Conservation (phyloP, 306 rosid genomes). For the Trifolium dubium region DNA sequence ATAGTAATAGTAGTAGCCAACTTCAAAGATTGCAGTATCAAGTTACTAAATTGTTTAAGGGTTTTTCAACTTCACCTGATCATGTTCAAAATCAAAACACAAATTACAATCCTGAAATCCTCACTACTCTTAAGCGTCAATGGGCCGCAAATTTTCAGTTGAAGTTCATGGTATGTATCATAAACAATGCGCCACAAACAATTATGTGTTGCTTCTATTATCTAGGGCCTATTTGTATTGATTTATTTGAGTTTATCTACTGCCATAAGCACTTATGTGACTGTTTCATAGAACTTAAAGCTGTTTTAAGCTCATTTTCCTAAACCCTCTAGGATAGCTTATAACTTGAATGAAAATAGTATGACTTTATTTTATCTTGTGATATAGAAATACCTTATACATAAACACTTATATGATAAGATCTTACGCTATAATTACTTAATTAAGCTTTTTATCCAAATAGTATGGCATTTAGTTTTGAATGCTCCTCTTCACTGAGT, state of each 20-base stretch:
- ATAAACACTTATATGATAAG: too few species aligned
- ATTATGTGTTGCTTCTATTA: slow-evolving; percentile 10
- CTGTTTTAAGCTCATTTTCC: too few species aligned
- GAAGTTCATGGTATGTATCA: slow-evolving; percentile 56
- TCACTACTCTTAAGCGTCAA: slow-evolving; percentile 89
- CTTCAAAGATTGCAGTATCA: slow-evolving; percentile 77
- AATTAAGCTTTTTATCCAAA: too few species aligned
- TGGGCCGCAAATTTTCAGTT: slow-evolving; percentile 91
- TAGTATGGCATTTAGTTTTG: slow-evolving; percentile 1
- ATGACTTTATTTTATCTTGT: too few species aligned
- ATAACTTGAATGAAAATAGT: too few species aligned
- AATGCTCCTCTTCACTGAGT: slow-evolving; percentile 12
- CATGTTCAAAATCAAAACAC: slow-evolving; percentile 49
- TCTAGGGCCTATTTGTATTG: background rate
- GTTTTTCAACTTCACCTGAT: slow-evolving; percentile 70
- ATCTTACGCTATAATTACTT: too few species aligned
- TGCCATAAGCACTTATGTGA: too few species aligned
- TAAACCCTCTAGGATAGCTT: too few species aligned
- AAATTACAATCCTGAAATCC: slow-evolving; percentile 83
- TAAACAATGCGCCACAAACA: slow-evolving; percentile 16
- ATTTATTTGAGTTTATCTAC: too few species aligned
- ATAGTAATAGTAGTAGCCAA: slow-evolving; percentile 58
- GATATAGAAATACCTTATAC: too few species aligned
- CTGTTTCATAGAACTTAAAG: too few species aligned
- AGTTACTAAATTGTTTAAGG: slow-evolving; percentile 66